A percentile compares a stretch with the other conserved stretches of the same genome.
These are phyloP conservation scores for Xylaria sp. DNA, from an alignment of 2,329 filamentous ascomycete genomes.

Conservation along the genomic window DNA sequence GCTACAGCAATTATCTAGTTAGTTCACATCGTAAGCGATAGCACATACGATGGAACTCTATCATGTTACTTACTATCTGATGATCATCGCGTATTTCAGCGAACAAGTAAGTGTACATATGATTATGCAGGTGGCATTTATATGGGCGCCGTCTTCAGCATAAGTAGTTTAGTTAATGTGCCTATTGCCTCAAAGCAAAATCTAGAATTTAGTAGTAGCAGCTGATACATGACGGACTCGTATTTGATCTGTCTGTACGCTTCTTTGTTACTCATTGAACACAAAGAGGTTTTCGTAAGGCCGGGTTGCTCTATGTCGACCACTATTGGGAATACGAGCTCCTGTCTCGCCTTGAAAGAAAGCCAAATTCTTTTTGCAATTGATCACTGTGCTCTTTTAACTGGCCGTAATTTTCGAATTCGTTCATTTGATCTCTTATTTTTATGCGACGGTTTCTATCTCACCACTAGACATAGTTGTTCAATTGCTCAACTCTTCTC, in stretches of 20 bases:
- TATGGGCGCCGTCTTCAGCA: neutral
- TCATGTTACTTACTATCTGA: conserved; percentile 5
- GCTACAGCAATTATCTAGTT: neutral
- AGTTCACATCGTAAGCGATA: conserved; percentile 15
- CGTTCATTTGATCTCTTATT: conserved; percentile 36
- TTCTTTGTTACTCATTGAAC: neutral
- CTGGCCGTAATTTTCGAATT: conserved; percentile 30
- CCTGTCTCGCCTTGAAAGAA: conserved; percentile 4
- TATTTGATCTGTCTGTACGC: neutral
- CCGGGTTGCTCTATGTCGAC: neutral
- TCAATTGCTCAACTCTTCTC: conserved; percentile 24
- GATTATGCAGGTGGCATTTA: neutral
- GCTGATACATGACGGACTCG: neutral
- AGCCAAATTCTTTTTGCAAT: neutral
- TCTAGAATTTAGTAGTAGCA: neutral
- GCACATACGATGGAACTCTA: neutral
- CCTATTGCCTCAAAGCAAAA: neutral
- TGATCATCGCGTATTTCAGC: conserved; percentile 13
- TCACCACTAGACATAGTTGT: conserved; percentile 26
- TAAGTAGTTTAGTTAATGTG: neutral
- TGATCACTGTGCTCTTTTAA: conserved; percentile 23
- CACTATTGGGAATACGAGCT: conserved; percentile 18
- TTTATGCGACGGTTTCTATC: conserved; percentile 27
- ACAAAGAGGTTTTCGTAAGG: neutral
- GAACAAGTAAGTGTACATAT: neutral